Percentiles rank a stretch among this genome's conserved stretches.
These are phyloP conservation scores for Candida xiaguanensis DNA, from an alignment of 805 yeast genomes.

Conservation along the genomic window DNA sequence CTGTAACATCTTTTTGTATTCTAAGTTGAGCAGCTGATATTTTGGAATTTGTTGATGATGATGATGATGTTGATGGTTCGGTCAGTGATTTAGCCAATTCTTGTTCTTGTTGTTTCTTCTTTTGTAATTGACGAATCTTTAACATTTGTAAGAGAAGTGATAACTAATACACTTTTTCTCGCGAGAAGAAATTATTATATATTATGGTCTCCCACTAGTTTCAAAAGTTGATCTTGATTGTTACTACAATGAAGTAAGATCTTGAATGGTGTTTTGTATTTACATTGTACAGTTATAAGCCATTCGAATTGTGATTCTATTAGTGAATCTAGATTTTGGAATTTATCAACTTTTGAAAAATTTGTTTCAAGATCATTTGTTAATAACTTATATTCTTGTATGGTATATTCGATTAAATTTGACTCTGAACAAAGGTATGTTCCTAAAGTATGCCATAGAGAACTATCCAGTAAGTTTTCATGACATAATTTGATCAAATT, in stretches of 20 bases:
- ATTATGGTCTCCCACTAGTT: no score
- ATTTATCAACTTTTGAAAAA: no score
- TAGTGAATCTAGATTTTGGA: background rate
- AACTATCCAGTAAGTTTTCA: conserved; percentile 17
- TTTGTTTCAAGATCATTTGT: no score
- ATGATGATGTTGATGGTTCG: conserved; percentile 6
- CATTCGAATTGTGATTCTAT: conserved; percentile 7
- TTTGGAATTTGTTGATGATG: conserved; percentile 13
- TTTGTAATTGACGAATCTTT: conserved; percentile 57
- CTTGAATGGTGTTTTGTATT: conserved; percentile 11
- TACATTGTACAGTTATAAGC: conserved; percentile 12
- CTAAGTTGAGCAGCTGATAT: conserved; percentile 64
- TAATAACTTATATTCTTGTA: background rate
- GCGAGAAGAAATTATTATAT: background rate
- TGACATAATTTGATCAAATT: conserved; percentile 12
- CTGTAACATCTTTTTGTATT: conserved; percentile 72
- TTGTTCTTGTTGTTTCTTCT: conserved; percentile 48
- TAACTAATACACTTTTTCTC: no score
- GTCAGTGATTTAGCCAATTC: conserved; percentile 22
- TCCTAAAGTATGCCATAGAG: conserved; percentile 21
- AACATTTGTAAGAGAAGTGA: conserved; percentile 25
- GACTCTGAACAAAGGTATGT: background rate
- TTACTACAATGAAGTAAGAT: background rate
- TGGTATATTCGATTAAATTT: background rate
- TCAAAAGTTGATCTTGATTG: background rate